These are phyloP conservation scores for Staphylotrichum longicolle DNA, from an alignment of 495 filamentous ascomycete species.

Conservation along the genomic window DNA sequence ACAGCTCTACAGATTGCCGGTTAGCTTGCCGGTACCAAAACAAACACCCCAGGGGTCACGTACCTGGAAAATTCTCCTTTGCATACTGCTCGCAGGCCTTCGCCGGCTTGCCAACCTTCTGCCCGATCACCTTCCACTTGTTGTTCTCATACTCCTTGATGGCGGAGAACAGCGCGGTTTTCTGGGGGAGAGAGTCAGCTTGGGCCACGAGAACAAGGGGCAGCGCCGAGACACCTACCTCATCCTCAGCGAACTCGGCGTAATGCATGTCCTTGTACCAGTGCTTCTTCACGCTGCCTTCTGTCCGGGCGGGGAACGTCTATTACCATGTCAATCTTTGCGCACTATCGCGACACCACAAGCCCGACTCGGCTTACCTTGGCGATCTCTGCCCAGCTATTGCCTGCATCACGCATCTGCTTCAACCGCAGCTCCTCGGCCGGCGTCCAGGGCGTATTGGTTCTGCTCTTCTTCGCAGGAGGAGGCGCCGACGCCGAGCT, in stretches of 20 bases:
- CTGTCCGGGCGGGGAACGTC: constrained; percentile 90
- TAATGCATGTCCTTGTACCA: constrained; percentile 99
- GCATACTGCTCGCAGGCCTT: constrained; percentile 99
- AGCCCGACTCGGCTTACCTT: constrained; percentile 57
- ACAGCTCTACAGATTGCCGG: constrained; percentile 20
- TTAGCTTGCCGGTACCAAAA: not conserved
- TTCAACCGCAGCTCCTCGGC: constrained; percentile 91
- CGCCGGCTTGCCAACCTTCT: constrained; percentile 95
- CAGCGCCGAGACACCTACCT: constrained; percentile 57
- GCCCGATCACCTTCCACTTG: constrained; percentile 96
- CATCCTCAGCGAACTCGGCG: constrained; percentile 96
- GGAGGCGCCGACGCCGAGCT: constrained; percentile 43
- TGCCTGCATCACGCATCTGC: constrained; percentile 86
- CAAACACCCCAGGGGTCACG: not conserved
- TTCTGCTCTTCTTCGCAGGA: constrained; percentile 84
- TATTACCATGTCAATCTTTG: constrained; percentile 39
- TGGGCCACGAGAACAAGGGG: constrained; percentile 16
- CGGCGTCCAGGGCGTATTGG: constrained; percentile 97
- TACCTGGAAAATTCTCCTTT: constrained; percentile 82
- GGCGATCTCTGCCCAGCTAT: constrained; percentile 95
- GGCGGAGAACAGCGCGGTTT: constrained; percentile 53
- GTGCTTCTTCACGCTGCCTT: constrained; percentile 98
- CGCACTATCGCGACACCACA: not conserved
- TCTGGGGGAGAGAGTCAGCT: not conserved
- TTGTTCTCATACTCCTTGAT: constrained; percentile 99